Evolutionary conservation across 495 filamentous ascomycete species (phyloP).

Genomic region (Amorphotheca resinae): DNA sequence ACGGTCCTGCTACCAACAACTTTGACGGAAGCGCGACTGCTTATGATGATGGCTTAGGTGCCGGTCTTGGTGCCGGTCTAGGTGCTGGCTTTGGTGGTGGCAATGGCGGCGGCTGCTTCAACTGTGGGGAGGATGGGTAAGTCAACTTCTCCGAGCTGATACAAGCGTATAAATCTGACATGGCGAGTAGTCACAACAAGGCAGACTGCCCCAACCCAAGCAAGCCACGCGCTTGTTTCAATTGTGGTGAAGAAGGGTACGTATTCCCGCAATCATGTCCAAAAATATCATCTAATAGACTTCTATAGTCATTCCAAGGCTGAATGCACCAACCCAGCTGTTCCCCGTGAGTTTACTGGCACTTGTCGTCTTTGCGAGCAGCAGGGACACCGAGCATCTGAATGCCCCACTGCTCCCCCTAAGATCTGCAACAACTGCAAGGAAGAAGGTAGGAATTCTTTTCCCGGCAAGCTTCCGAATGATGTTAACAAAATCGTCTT

Average conservation of each 20-base stretch:
- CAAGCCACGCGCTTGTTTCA: conserved; percentile 23
- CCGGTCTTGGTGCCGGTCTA: conserved; percentile 29
- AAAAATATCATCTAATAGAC: background rate
- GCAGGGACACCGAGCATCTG: conserved; percentile 52
- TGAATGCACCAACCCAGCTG: conserved; percentile 53
- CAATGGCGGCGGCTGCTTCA: conserved; percentile 52
- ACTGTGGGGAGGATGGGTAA: conserved; percentile 65
- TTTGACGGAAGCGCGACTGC: background rate
- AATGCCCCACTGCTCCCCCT: conserved; percentile 57
- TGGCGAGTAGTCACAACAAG: conserved; percentile 39
- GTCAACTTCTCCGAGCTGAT: too few species aligned
- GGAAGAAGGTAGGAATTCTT: conserved; percentile 42
- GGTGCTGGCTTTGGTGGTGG: conserved; percentile 27
- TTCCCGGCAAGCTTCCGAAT: background rate
- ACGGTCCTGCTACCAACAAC: background rate
- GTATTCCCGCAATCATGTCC: background rate
- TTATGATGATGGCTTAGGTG: conserved; percentile 25
- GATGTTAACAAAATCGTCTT: background rate
- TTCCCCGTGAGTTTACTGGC: conserved; percentile 41
- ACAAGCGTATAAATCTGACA: background rate
- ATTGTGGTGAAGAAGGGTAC: conserved; percentile 34
- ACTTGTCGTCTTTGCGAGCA: conserved; percentile 61
- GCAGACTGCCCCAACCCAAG: conserved; percentile 53
- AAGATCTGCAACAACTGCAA: conserved; percentile 65
- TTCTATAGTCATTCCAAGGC: conserved; percentile 41